Evolutionary conservation across 139 green algal genomes (phyloP).

Genomic region (Chlamydomonas eustigma): DNA sequence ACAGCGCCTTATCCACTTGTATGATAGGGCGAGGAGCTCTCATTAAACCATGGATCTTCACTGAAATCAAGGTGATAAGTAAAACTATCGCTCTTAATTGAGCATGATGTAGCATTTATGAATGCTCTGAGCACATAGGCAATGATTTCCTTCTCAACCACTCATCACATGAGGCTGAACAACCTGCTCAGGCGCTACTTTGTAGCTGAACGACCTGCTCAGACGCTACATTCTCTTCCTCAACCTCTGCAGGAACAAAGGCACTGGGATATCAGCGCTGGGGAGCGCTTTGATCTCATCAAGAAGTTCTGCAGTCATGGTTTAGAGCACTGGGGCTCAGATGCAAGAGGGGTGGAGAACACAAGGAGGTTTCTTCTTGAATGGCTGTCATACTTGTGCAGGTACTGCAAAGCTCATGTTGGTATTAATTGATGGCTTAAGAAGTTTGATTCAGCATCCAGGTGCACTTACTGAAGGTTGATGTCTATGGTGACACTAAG

Average conservation of each 20-base stretch:
- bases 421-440: no score
- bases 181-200: background rate
- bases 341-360: constrained; percentile 87
- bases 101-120: background rate
- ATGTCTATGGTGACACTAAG: no score
- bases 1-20: background rate
- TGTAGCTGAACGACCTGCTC: no score
- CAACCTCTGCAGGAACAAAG: constrained; percentile 71
- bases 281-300: constrained; percentile 88
- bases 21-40: constrained; percentile 92
- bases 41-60: constrained; percentile 94
- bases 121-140: no score
- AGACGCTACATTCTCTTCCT: background rate
- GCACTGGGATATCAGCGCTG: constrained; percentile 91
- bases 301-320: constrained; percentile 66
- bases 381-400: constrained; percentile 88
- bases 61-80: constrained; percentile 57
- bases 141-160: background rate
- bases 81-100: constrained; percentile 96
- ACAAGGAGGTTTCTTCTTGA: constrained; percentile 93
- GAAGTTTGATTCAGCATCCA: no score
- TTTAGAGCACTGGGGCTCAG: constrained; percentile 93
- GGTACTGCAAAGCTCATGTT: constrained; percentile 21
- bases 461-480: no score
- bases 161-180: background rate